Base-by-base conservation (phyloP, 2,329 filamentous ascomycete species). In the Penicillium vulpinum region DNA sequence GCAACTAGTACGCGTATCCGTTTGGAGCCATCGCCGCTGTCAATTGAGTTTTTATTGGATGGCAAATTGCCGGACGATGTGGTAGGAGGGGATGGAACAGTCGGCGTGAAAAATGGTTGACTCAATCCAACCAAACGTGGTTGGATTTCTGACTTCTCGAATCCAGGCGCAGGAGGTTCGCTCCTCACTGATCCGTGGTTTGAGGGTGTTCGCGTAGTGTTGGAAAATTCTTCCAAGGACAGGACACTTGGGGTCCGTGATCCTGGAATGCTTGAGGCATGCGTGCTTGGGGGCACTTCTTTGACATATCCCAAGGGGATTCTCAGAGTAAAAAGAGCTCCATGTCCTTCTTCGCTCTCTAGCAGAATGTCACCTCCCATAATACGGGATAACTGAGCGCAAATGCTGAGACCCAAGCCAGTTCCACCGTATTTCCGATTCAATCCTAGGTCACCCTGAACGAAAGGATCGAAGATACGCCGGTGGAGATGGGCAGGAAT, bases 351-450 rank as follows among this genome's bases (percentile, higher is more conserved):
- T 7, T 85, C 84, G 67, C 91, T 96, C 60, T 81, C 83, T 35
- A 96, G 78, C 3, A 80, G 79, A 49, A 97, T 90, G 0, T 78
- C 84, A 10, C 92, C 92, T 48, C 87, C 87, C 91, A 97, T 96
- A 16, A 96, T 77, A 16, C 80, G 85, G 3, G 91, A 90, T 36
- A 97, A 79, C 71, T 97, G 92, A 21, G 90, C 88, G 75, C 91
- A 96, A 66, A 97, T 97, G 68, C 89, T 93, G 53, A 97, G 74
- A 2, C 92, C 92, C 2, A 96, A 78, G 4, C 92, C 92, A 1
- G 92, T 96, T 16, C 92, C 92, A 18, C 91, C 91, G 69, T 88
- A 95, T 68, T 94, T 94, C 73, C 91, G 95, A 77, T 89, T 95
- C 16, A 97, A 77, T 0, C 91, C 90, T 1, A 94, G 78, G 69